Evolutionary conservation across 805 yeast genomes (phyloP).

Genomic region (Metschnikowia similis): DNA sequence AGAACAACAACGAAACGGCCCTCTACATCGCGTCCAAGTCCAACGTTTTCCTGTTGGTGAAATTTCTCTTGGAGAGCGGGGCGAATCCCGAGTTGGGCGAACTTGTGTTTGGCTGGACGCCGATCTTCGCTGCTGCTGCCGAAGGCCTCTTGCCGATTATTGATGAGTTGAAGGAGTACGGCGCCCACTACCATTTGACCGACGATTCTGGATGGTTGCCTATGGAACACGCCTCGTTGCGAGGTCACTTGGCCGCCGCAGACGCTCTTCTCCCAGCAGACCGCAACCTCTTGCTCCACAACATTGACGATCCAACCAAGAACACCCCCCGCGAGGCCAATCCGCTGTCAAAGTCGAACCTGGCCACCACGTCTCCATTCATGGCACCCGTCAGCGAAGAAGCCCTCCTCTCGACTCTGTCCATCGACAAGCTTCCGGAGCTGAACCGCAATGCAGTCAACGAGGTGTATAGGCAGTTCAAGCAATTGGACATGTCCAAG

Average conservation of each 20-base stretch:
- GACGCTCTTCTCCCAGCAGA: slow-evolving; percentile 52
- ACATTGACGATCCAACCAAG: slow-evolving; percentile 32
- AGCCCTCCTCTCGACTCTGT: slow-evolving; percentile 22
- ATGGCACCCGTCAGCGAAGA: slow-evolving; percentile 15
- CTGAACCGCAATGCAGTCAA: slow-evolving; percentile 26
- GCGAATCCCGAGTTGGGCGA: slow-evolving; percentile 80
- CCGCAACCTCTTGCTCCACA: slow-evolving; percentile 29
- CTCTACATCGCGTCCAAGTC: slow-evolving; percentile 75
- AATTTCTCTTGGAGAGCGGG: slow-evolving; percentile 48
- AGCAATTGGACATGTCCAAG: slow-evolving; percentile 22
- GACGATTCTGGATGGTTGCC: slow-evolving; percentile 96
- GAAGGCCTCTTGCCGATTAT: slow-evolving; percentile 69
- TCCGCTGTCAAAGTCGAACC: slow-evolving; percentile 12
- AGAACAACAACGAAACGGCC: slow-evolving; percentile 66
- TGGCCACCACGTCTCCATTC: slow-evolving; percentile 15
- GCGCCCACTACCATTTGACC: slow-evolving; percentile 50
- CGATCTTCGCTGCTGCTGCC: slow-evolving; percentile 83
- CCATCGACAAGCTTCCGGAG: slow-evolving; percentile 37
- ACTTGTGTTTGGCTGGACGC: slow-evolving; percentile 86
- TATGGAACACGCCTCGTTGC: slow-evolving; percentile 89
- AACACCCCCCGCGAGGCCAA: slow-evolving; percentile 19
- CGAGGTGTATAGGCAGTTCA: slow-evolving; percentile 39
- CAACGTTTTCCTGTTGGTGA: slow-evolving; percentile 50
- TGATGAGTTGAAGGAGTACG: slow-evolving; percentile 46
- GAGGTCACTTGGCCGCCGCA: slow-evolving; percentile 79